phyloP scores from a whole-genome alignment of 2,329 filamentous ascomycete species.

The Fusarium agapanthi region DNA sequence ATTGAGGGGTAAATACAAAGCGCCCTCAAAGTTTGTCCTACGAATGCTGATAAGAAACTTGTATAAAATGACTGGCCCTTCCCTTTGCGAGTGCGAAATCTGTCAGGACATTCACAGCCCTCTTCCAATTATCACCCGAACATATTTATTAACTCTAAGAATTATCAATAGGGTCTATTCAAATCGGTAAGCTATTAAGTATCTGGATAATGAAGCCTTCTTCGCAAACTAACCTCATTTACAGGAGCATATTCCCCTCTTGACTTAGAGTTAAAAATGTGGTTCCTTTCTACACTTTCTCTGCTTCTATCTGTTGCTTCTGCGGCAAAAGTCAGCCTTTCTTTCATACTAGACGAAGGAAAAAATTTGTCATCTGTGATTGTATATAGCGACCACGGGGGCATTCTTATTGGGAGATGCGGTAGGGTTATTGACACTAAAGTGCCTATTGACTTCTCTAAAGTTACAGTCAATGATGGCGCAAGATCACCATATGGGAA shows the following conservation, averaged over 20 bases:
- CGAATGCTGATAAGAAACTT: background rate
- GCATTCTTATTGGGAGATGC: fast-evolving
- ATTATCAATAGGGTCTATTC: fast-evolving
- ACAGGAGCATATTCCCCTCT: background rate
- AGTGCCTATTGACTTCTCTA: fast-evolving
- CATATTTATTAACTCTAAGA: fast-evolving
- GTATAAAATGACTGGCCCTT: background rate
- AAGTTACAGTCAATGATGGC: fast-evolving
- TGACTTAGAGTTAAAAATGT: background rate
- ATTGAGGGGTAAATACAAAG: fast-evolving
- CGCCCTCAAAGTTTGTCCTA: background rate
- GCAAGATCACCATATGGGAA: fast-evolving
- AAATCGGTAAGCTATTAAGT: no score
- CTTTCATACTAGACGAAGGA: fast-evolving
- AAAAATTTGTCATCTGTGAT: fast-evolving
- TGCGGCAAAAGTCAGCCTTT: fast-evolving
- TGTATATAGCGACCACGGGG: fast-evolving
- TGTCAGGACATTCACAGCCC: fast-evolving
- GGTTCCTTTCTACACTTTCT: fast-evolving
- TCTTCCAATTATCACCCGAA: fast-evolving
- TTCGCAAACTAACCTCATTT: background rate
- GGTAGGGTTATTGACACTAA: fast-evolving
- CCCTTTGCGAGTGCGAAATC: fast-evolving
- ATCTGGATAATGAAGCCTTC: background rate
- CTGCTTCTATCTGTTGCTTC: background rate